Conservation (phyloP, 1,284 basidiomycete species). For the Entoloma clypeatum region DNA sequence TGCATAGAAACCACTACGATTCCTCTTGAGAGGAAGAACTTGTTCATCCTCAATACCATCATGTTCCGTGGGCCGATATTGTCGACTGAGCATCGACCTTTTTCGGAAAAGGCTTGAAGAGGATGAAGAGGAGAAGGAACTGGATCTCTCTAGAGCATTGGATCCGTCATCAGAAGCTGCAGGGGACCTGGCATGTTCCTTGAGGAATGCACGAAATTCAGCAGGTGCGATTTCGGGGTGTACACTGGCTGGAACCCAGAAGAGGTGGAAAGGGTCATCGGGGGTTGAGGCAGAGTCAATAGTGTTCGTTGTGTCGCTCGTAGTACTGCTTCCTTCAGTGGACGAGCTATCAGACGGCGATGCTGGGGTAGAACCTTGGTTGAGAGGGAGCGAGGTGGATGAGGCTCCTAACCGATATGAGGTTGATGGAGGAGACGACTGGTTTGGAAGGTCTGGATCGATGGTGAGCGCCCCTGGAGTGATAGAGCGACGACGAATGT, state of each 20-base stretch:
- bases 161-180: constrained; percentile 46
- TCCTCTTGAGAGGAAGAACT: constrained; percentile 65
- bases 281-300: constrained; percentile 23
- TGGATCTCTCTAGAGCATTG: constrained; percentile 28
- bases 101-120: constrained; percentile 62
- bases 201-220: constrained; percentile 93
- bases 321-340: constrained; percentile 22
- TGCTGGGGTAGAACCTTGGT: constrained; percentile 40
- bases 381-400: constrained; percentile 18
- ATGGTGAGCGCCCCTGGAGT: constrained; percentile 76
- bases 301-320: constrained; percentile 25
- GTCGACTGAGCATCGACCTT: constrained; percentile 87
- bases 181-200: constrained; percentile 78
- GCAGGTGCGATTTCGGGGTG: constrained; percentile 97
- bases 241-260: constrained; percentile 96
- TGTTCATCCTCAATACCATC: constrained; percentile 71
- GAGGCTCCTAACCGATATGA: constrained; percentile 46
- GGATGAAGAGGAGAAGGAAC: constrained; percentile 34
- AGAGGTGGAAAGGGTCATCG: constrained; percentile 82
- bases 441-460: constrained; percentile 82
- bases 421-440: constrained; percentile 51
- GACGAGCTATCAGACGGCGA: constrained; percentile 44
- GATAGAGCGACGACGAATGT: constrained; percentile 77
- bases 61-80: constrained; percentile 74
- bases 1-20: constrained; percentile 60